Base-by-base conservation (phyloP, 768 basidiomycete genomes). In the Serendipita sp. region DNA sequence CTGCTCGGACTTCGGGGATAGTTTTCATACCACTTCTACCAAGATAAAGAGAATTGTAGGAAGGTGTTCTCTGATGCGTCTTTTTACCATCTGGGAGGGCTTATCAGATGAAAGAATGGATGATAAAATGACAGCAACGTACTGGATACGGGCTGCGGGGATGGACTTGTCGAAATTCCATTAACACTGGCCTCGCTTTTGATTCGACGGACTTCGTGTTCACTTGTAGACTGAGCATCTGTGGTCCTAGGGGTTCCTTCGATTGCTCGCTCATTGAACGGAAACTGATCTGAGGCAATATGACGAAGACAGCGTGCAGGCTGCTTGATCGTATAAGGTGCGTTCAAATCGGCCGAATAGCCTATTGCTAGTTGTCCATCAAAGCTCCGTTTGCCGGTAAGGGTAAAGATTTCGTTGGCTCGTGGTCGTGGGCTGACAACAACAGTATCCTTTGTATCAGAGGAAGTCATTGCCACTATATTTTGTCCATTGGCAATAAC, bases 391-490 rank as follows among this genome's bases (percentile, higher is more conserved):
- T 28, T 34, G 34, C 45, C 38, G 28, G n/a, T 67, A n/a, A 37
- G 64, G 30, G 64, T 48, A 28, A 65, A 58, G 3, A 47, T 44
- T 11, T 65, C 65, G 37, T 45, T 62, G 18, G 65, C 65, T 34
- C 65, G 65, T 28, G 24, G 15, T n/a, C 65, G 34, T 38, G 64
- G 7, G 81, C 77, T 0, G 77, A 72, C 69, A 89, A 88, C 32
- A 91, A 66, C 41, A 41, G 32, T 45, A 5, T 18, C 34, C 84
- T 78, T 18, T 84, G 79, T 48, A 83, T 75, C 56, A 79, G 83
- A 67, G 24, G 24, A 83, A 82, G 3, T 85, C 84, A n/a, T 83
- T 73, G 24, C 84, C 82, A 24, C 80, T 77, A 32, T 80, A 24
- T 24, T 24, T 24, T 24, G 24, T 24, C 24, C 24, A 24, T 24